Percentiles rank a stretch among this genome's conserved stretches.
Conservation (phyloP, 1,139 yeast species). For the Scheffersomyces quercinus region DNA sequence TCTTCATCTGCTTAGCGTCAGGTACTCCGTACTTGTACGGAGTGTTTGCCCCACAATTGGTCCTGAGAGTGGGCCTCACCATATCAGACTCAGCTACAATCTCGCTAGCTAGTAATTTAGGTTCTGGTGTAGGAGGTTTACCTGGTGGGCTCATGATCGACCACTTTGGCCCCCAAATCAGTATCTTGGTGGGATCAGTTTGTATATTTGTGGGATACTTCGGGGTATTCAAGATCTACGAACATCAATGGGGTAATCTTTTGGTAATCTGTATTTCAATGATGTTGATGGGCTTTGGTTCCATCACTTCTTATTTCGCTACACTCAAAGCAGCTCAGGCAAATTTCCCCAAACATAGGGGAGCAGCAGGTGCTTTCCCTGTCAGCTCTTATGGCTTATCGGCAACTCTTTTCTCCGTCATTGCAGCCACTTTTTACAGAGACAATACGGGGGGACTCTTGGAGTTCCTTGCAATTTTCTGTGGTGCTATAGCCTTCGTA, state of each 20-base stretch:
- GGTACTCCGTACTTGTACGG: conserved; percentile 78
- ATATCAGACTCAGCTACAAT: conserved; percentile 64
- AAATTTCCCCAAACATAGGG: conserved; percentile 69
- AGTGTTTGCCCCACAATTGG: conserved; percentile 69
- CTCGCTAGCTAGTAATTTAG: conserved; percentile 61
- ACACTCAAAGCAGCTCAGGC: conserved; percentile 69
- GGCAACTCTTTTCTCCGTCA: conserved; percentile 43
- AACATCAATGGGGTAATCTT: conserved; percentile 21
- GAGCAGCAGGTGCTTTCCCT: conserved; percentile 67
- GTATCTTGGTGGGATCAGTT: conserved; percentile 56
- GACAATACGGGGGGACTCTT: conserved; percentile 45
- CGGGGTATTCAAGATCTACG: conserved; percentile 34
- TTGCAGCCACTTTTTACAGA: conserved; percentile 47
- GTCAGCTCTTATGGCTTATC: conserved; percentile 58
- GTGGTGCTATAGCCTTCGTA: conserved; percentile 37
- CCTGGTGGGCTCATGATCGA: conserved; percentile 71
- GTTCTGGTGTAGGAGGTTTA: conserved; percentile 67
- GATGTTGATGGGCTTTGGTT: conserved; percentile 61
- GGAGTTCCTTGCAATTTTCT: conserved; percentile 35
- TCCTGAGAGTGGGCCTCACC: conserved; percentile 55
- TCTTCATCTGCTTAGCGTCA: conserved; percentile 45
- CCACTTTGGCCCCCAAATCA: conserved; percentile 51
- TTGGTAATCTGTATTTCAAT: conserved; percentile 38
- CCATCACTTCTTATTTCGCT: conserved; percentile 63
- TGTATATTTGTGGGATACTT: conserved; percentile 46